A percentile compares a stretch with the other conserved stretches of the same genome.
phyloP scores from a whole-genome alignment of 495 filamentous ascomycete species.

The Cairneyella variabilis region DNA sequence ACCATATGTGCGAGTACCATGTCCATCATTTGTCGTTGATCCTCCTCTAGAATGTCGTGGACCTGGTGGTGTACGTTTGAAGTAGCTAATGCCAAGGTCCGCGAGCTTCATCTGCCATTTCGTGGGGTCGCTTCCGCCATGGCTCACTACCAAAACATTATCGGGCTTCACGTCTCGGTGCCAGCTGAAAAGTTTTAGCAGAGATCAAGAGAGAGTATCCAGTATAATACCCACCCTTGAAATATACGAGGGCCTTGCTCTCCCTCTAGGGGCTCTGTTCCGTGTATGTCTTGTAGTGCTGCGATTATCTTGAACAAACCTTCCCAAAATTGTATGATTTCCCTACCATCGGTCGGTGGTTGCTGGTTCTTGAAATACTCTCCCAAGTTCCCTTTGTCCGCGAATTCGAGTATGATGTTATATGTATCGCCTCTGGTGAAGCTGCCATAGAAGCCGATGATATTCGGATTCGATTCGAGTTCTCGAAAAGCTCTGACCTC shows the following conservation, averaged over 20 bases:
- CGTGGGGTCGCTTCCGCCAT: constrained; percentile 19
- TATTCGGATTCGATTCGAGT: constrained; percentile 24
- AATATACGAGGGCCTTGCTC: constrained; percentile 14
- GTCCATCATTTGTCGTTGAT: constrained; percentile 27
- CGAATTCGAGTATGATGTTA: constrained; percentile 42
- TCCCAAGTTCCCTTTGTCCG: constrained; percentile 35
- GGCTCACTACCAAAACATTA: constrained; percentile 36
- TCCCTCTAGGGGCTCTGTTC: neutral
- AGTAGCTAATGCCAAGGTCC: constrained; percentile 36
- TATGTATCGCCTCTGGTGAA: constrained; percentile 31
- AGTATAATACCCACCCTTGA: constrained; percentile 12
- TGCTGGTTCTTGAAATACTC: constrained; percentile 28
- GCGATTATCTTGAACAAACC: constrained; percentile 32
- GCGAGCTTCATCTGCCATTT: constrained; percentile 36
- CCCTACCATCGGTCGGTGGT: constrained; percentile 24
- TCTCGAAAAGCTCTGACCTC: constrained; percentile 31
- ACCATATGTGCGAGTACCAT: constrained; percentile 35
- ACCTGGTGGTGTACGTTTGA: too few relatives aligned
- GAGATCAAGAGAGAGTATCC: neutral
- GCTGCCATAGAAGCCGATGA: constrained; percentile 38
- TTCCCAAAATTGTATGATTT: constrained; percentile 36
- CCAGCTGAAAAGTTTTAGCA: constrained; percentile 18
- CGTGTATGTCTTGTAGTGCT: constrained; percentile 35
- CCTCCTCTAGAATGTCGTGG: constrained; percentile 9
- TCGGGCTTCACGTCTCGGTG: constrained; percentile 39